phyloP scores from a whole-genome alignment of 2,329 filamentous ascomycete species.

The Cytospora paraplurivora region DNA sequence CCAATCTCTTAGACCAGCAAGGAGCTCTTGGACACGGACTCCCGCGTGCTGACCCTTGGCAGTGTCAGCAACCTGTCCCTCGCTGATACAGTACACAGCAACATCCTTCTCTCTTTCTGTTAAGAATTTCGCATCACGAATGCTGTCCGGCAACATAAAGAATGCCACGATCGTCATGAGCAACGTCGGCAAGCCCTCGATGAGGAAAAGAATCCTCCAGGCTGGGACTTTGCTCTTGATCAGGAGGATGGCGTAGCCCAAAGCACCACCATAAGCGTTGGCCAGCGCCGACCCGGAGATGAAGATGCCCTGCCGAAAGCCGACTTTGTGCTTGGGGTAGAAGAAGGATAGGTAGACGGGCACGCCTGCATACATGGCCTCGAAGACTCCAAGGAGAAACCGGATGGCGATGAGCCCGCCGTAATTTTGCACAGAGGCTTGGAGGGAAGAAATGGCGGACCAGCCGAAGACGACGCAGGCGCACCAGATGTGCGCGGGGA shows the following conservation, averaged over 20 bases:
- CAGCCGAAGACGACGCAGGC: constrained; percentile 46
- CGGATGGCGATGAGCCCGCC: constrained; percentile 45
- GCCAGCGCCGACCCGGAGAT: constrained; percentile 44
- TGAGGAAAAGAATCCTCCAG: constrained; percentile 51
- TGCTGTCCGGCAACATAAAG: constrained; percentile 46
- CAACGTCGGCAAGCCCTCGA: constrained; percentile 46
- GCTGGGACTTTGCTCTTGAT: constrained; percentile 34
- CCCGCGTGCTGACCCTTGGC: constrained; percentile 29
- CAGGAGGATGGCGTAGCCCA: constrained; percentile 43
- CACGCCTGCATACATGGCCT: constrained; percentile 44
- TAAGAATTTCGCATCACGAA: constrained; percentile 31
- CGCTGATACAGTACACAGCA: constrained; percentile 30
- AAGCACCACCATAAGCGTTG: constrained; percentile 42
- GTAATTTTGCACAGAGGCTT: constrained; percentile 42
- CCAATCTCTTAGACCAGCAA: constrained; percentile 32
- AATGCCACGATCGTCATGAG: constrained; percentile 44
- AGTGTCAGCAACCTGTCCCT: constrained; percentile 31
- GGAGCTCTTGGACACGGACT: constrained; percentile 29
- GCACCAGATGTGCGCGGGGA: constrained; percentile 41
- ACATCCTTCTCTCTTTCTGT: constrained; percentile 42
- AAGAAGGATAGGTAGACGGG: constrained; percentile 54
- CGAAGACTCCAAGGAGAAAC: constrained; percentile 46
- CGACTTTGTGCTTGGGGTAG: constrained; percentile 59
- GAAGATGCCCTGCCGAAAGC: constrained; percentile 58
- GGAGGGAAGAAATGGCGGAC: constrained; percentile 46